A percentile compares a stretch with the other conserved stretches of the same genome.
These are phyloP conservation scores for Penicillium olsonii DNA, from an alignment of 2,329 filamentous ascomycete species.

Conservation along the genomic window DNA sequence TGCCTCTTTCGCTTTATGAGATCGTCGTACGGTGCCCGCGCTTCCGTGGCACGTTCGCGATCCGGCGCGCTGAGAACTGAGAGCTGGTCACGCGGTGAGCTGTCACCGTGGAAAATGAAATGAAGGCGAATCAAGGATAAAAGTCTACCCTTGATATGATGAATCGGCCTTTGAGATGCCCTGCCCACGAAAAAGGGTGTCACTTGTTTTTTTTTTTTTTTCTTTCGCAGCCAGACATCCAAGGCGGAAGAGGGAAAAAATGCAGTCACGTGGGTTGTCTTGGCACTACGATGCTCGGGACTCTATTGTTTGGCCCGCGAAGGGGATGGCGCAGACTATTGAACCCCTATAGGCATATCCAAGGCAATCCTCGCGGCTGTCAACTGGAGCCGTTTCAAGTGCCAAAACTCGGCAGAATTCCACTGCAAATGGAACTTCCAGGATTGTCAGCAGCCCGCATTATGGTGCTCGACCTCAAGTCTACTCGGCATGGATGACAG, in stretches of 20 bases:
- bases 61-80: conserved; percentile 17
- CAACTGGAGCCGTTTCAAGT: too few relatives aligned
- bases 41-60: conserved; percentile 25
- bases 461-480: too few relatives aligned
- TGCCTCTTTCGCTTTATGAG: conserved; percentile 10
- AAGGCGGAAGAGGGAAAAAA: conserved; percentile 8
- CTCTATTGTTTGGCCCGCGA: conserved; percentile 1
- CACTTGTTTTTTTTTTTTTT: conserved; percentile 9
- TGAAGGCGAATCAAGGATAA: background rate
- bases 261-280: conserved; percentile 1
- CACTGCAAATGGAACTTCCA: too few relatives aligned
- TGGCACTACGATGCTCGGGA: conserved; percentile 3
- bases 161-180: conserved; percentile 1
- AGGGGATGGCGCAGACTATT: background rate
- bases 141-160: conserved; percentile 1
- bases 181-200: conserved; percentile 2
- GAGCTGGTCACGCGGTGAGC: conserved; percentile 7
- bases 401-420: too few relatives aligned
- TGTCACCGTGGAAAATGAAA: background rate
- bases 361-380: too few relatives aligned
- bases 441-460: too few relatives aligned
- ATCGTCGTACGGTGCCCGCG: conserved; percentile 7
- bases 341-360: background rate
- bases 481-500: too few relatives aligned
- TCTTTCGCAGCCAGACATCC: conserved; percentile 7